Conservation (phyloP, 306 rosid species). For the Glycyrrhiza uralensis region DNA sequence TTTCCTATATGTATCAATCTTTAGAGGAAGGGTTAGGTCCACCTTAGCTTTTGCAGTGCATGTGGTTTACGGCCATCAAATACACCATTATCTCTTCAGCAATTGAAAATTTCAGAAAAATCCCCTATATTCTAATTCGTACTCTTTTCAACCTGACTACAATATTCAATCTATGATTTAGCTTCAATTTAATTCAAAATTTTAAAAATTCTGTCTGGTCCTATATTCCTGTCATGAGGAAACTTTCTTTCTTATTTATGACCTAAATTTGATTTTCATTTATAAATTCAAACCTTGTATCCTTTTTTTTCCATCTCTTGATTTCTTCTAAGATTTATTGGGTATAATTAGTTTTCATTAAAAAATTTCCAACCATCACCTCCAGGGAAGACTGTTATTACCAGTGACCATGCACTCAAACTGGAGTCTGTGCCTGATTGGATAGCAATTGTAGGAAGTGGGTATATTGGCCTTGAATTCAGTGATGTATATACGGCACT, state of each 20-base stretch:
- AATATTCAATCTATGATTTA: neutral
- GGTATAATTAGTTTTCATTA: neutral
- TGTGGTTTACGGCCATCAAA: neutral
- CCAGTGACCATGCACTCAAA: slow-evolving; percentile 98
- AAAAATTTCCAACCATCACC: neutral
- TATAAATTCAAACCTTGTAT: slow-evolving; percentile 4
- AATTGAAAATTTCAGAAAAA: neutral
- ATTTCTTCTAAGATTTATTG: slow-evolving; percentile 12
- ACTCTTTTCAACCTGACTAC: neutral
- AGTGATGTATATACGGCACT: slow-evolving; percentile 98
- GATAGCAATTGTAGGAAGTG: slow-evolving; percentile 98
- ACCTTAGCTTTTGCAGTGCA: neutral
- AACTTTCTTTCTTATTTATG: slow-evolving; percentile 5
- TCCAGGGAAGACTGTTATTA: slow-evolving; percentile 95
- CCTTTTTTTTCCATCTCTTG: slow-evolving; percentile 7
- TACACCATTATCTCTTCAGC: neutral
- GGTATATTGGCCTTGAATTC: slow-evolving; percentile 98
- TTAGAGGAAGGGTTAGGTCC: neutral
- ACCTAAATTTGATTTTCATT: slow-evolving; percentile 9
- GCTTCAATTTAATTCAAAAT: neutral
- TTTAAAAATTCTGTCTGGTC: neutral
- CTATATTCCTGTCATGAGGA: slow-evolving; percentile 9
- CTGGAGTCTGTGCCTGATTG: slow-evolving; percentile 95
- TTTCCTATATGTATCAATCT: neutral
- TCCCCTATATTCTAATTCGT: neutral